Percentiles rank a stretch among this genome's conserved stretches.
These are phyloP conservation scores for Penicillium bovifimosum DNA, from an alignment of 495 filamentous ascomycete species.

Conservation along the genomic window DNA sequence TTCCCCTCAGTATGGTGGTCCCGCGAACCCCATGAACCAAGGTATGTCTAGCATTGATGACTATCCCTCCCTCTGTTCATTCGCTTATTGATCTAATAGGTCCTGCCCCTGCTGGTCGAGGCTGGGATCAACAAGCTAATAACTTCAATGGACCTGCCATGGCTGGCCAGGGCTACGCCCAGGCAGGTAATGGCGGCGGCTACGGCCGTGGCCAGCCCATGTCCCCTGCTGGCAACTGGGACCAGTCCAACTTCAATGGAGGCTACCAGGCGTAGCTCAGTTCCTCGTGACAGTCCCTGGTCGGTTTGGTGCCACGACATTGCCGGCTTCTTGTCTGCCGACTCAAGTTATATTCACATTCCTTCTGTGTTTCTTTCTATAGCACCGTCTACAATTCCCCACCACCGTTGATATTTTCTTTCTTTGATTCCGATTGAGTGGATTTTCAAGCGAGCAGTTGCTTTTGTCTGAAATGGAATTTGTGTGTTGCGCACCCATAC, in stretches of 20 bases:
- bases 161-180: constrained; percentile 53
- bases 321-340: constrained; percentile 12
- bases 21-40: constrained; percentile 69
- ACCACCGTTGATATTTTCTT: constrained; percentile 5
- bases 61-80: constrained; percentile 2
- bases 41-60: constrained; percentile 37
- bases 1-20: constrained; percentile 83
- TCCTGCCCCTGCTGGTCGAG: constrained; percentile 55
- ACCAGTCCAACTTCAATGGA: constrained; percentile 53
- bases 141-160: constrained; percentile 54
- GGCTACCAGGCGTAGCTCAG: constrained; percentile 47
- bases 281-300: constrained; percentile 9
- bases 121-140: constrained; percentile 57
- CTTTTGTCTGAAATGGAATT: constrained; percentile 44
- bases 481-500: constrained; percentile 47
- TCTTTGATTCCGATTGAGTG: constrained; percentile 32
- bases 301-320: constrained; percentile 4
- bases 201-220: constrained; percentile 78
- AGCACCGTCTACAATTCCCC: constrained; percentile 9
- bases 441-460: constrained; percentile 43
- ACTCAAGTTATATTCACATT: constrained; percentile 10
- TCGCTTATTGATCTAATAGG: constrained; percentile 33
- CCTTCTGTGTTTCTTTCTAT: constrained; percentile 11
- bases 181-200: constrained; percentile 67
- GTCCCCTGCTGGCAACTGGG: constrained; percentile 66